These are phyloP conservation scores for Fusarium sp. DNA, from an alignment of 2,329 filamentous ascomycete species.

Conservation along the genomic window DNA sequence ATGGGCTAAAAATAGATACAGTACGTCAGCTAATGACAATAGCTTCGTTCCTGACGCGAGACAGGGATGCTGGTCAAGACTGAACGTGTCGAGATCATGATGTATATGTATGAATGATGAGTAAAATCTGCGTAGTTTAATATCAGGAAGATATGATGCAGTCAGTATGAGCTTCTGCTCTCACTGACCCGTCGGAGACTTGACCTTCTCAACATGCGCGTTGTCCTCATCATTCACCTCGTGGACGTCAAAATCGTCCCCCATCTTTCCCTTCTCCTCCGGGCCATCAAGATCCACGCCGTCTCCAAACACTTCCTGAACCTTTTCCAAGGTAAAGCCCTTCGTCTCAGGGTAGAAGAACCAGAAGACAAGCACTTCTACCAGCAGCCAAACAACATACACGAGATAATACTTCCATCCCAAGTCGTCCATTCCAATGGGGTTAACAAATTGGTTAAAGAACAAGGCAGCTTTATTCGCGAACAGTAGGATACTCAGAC, in stretches of 20 bases:
- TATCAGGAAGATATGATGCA: too few species aligned
- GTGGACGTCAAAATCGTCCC: not conserved
- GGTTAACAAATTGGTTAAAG: conserved; percentile 36
- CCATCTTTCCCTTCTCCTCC: not conserved
- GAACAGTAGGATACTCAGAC: conserved; percentile 25
- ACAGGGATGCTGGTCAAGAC: not conserved
- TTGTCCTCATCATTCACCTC: not conserved
- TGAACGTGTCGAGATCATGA: not conserved
- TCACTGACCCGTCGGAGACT: not conserved
- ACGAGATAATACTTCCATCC: conserved; percentile 41
- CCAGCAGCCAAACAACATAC: conserved; percentile 39
- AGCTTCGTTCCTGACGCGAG: not conserved
- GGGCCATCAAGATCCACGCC: conserved; percentile 6
- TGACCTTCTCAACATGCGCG: conserved; percentile 2
- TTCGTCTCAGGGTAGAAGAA: conserved; percentile 59
- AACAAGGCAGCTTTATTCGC: conserved; percentile 28
- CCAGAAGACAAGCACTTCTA: conserved; percentile 47
- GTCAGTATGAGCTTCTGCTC: not conserved
- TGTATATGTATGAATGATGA: not conserved
- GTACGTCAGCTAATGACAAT: not conserved
- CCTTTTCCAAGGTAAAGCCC: conserved; percentile 50
- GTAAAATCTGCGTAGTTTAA: not conserved
- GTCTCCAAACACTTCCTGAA: conserved; percentile 29
- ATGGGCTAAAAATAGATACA: not conserved
- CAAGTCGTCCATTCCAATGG: conserved; percentile 43